Conservation (phyloP, 148 eudicot genomes). For the Chenopodium formosanum region DNA sequence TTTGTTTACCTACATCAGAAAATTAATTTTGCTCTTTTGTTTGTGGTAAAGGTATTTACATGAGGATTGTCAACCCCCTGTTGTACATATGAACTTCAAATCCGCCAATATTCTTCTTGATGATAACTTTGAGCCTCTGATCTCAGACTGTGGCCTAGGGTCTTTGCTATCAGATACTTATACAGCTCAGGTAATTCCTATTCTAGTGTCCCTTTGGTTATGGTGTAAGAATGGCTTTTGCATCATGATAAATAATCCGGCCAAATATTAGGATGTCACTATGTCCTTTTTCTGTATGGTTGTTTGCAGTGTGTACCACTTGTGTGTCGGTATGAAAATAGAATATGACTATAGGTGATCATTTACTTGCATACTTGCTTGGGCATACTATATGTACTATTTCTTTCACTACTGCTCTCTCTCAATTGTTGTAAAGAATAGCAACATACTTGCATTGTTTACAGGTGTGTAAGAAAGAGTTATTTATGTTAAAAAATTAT, state of each 20-base stretch:
- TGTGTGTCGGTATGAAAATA: neutral
- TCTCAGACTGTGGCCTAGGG: slow-evolving; percentile 91
- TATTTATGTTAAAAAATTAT: neutral
- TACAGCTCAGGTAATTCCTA: slow-evolving; percentile 52
- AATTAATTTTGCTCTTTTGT: slow-evolving; percentile 17
- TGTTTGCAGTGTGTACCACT: neutral
- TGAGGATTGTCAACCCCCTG: slow-evolving; percentile 69
- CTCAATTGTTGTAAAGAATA: neutral
- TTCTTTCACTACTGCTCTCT: neutral
- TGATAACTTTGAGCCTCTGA: slow-evolving; percentile 55
- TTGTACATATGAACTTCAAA: slow-evolving; percentile 83
- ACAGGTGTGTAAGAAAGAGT: neutral
- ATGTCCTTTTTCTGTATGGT: no score
- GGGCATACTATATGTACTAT: neutral
- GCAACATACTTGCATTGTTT: neutral
- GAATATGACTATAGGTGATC: neutral
- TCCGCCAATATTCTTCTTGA: slow-evolving; percentile 78
- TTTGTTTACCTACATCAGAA: neutral
- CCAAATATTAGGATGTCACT: neutral
- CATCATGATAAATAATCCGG: neutral
- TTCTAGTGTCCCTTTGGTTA: neutral
- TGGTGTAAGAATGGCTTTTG: neutral
- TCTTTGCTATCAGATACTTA: slow-evolving; percentile 46
- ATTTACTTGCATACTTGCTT: neutral
- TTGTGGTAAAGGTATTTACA: slow-evolving; percentile 68